Evolutionary conservation across 2,329 filamentous ascomycete genomes (phyloP).

Genomic region (Furcasterigmium sp.): DNA sequence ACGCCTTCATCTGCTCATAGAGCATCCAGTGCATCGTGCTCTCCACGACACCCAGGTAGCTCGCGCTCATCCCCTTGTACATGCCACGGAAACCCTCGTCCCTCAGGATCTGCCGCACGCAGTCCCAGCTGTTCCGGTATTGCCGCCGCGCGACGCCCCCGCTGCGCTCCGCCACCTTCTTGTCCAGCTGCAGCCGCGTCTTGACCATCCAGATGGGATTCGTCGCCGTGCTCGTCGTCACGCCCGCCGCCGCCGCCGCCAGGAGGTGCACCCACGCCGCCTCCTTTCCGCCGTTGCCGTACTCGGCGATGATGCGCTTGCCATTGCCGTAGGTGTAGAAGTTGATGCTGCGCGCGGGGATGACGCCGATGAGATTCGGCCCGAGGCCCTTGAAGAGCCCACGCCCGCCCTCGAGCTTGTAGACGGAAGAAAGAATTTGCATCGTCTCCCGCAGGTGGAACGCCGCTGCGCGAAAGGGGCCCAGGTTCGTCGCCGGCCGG

Average conservation of each 20-base stretch:
- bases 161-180: conserved; percentile 61
- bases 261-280: conserved; percentile 72
- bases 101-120: conserved; percentile 73
- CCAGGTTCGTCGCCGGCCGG: conserved; percentile 58
- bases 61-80: conserved; percentile 87
- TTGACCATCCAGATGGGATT: conserved; percentile 98
- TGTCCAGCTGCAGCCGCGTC: conserved; percentile 82
- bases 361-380: conserved; percentile 83
- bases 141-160: conserved; percentile 52
- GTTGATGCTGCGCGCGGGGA: conserved; percentile 86
- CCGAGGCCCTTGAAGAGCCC: conserved; percentile 92
- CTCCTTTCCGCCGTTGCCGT: conserved; percentile 66
- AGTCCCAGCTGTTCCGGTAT: conserved; percentile 87
- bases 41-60: conserved; percentile 86
- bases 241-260: conserved; percentile 71
- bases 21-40: conserved; percentile 90
- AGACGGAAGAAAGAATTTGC: conserved; percentile 77
- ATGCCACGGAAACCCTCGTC: conserved; percentile 77
- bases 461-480: conserved; percentile 58
- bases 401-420: conserved; percentile 74
- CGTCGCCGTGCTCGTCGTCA: conserved; percentile 84
- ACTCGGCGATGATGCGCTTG: conserved; percentile 73
- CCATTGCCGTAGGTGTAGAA: conserved; percentile 93
- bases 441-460: conserved; percentile 82
- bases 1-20: conserved; percentile 86